Evolutionary conservation across 768 basidiomycete species (phyloP), one percentile per base, ranked within the genome.

Genomic region (Gyrodon lividus): DNA sequence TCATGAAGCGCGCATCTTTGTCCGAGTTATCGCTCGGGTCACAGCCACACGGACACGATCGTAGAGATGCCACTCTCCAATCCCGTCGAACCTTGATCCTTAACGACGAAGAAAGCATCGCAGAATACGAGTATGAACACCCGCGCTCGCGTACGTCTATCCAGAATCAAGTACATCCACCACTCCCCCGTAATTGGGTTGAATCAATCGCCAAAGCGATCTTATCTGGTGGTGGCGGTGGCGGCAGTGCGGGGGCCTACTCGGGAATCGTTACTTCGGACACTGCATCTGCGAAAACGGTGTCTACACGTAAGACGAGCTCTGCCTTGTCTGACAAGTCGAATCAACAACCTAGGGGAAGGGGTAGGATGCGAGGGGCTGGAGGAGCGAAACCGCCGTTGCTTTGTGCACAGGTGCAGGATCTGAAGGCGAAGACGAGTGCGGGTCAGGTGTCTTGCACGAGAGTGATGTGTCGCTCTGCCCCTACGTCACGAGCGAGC

Each of bases 141-240:
- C 17, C 54, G n/a, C 57, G 12, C 24, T 38, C 70, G 64, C 51
- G 53, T 57, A 62, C 60, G 34, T 62, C 68, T 42, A 70, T 64
- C 6, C 39, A 64, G 62, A 9, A 62, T 16, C 66, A 63, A 35
- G 47, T 47, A 31, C 54, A 52, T 42, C 82, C 83, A n/a, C 81
- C 85, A 4, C 70, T 88, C 28, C 86, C 87, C 4, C 64, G 74
- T 7, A 79, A 79, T n/a, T 89, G 87, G 87, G 69, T 89, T 20
- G 83, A 86, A 61, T 79, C 74, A 2, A 84, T 89, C n/a, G 76
- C 85, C 8, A 80, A 77, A 48, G 85, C 85, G 0, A 74, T 89
- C 8, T 70, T 83, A n/a, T 76, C 77, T 40, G 79, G 81, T 17
- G 77, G 77, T 3, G 63, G 70, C 31, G 79, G 73, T 4, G 70